Conservation (phyloP, 306 rosid species). For the Gynostemma pentaphyllum region DNA sequence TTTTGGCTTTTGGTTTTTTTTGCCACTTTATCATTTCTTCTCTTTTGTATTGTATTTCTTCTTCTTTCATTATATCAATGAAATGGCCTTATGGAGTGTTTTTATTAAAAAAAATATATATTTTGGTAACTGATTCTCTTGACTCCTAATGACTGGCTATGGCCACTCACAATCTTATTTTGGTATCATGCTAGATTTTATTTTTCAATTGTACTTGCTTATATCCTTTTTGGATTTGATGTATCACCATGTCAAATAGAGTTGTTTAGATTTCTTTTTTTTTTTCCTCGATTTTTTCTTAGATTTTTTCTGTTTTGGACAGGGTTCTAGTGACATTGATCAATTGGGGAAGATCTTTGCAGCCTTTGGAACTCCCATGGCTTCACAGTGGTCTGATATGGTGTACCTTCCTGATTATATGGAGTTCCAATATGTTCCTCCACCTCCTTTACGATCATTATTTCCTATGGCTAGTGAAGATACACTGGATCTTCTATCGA, state of each 20-base stretch:
- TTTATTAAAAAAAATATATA: no score
- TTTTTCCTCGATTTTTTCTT: constrained; percentile 11
- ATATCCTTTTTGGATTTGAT: not conserved
- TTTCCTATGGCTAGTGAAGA: constrained; percentile 93
- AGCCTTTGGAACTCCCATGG: constrained; percentile 86
- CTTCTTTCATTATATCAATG: no score
- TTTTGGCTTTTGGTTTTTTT: no score
- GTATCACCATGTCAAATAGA: not conserved
- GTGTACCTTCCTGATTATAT: constrained; percentile 82
- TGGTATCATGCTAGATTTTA: not conserved
- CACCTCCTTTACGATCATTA: constrained; percentile 67
- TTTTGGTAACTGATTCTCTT: not conserved
- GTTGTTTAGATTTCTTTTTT: not conserved
- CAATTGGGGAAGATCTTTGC: constrained; percentile 92
- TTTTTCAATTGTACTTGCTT: not conserved
- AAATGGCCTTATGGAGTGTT: no score
- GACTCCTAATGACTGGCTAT: not conserved
- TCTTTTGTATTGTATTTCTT: no score
- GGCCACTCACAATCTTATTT: not conserved
- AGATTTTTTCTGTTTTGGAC: constrained; percentile 10
- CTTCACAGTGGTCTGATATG: constrained; percentile 95
- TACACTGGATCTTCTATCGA: constrained; percentile 71
- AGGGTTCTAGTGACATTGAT: constrained; percentile 97
- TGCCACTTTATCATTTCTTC: no score
- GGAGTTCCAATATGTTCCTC: constrained; percentile 84